Evolutionary conservation across 2,329 filamentous ascomycete genomes (phyloP), one percentile per base, ranked within the genome.

Genomic region (Penicillium sp.): DNA sequence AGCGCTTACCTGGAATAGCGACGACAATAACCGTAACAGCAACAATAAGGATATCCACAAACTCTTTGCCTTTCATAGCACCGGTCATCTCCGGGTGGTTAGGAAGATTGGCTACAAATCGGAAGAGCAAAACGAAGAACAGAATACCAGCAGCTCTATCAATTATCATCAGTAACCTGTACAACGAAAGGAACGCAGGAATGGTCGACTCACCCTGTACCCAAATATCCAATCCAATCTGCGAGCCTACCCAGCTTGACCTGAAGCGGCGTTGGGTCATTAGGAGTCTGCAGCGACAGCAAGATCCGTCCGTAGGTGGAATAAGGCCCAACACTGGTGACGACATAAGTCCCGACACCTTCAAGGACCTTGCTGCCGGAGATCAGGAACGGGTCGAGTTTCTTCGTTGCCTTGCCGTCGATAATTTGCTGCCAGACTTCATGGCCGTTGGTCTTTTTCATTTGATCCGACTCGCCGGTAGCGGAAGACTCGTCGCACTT

Each of bases 41-140:
- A 42, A 89, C 85, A 60, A 91, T 91, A 64, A 91, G 84, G 56
- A 91, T 90, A 56, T 87, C 82, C 62, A 91, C 79, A 65, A 91
- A 91, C 50, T 83, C 80, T 66, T 93, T 89, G 9, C 89, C 91
- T 75, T 95, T 96, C 50, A 85, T 72, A 3, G 89, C 86, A 3
- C 90, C 80, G 0, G 81, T 80, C 15, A 10, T 52, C 2, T 75
- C 75, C 4, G 67, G 60, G 55, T 83, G 79, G 18, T 72, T 76
- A 52, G 73, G 80, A 3, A 96, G 81, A 13, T 84, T 76, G 46
- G 86, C 90, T 10, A 94, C 78, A 68, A 96, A 97, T 65, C 91
- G 84, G 75, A 96, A 92, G 66, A 96, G 84, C 15, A 96, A 80
- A 44, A 95, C 88, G 45, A 93, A 80, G 75, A 97, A 96, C 45